Conservation (phyloP, 305 asterid species). For the Fraxinus greggii region DNA sequence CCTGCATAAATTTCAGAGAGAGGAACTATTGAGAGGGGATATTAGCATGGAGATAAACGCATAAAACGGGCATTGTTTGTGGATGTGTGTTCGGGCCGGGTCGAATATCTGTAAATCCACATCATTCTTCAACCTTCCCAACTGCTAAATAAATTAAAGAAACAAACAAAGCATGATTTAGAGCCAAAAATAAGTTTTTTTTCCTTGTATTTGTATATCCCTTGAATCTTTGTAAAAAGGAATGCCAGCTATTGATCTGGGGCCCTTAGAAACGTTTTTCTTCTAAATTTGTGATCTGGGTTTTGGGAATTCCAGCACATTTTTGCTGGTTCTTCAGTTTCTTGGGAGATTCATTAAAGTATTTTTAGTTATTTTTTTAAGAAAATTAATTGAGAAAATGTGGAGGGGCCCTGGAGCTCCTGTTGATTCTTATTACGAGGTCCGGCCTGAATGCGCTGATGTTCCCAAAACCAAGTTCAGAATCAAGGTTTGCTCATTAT, state of each 20-base stretch:
- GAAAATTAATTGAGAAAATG: conserved; percentile 39
- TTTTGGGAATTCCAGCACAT: conserved; percentile 32
- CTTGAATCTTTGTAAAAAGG: conserved; percentile 24
- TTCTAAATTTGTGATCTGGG: conserved; percentile 34
- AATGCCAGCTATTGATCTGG: conserved; percentile 30
- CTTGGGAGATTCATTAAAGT: conserved; percentile 12
- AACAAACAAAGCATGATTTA: not conserved
- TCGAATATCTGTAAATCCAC: conserved; percentile 20
- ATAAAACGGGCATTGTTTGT: conserved; percentile 31
- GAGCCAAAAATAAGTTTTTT: not conserved
- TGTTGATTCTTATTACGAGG: conserved; percentile 74
- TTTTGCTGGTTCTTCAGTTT: conserved; percentile 21
- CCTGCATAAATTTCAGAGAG: conserved; percentile 11
- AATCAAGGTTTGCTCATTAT: conserved; percentile 60
- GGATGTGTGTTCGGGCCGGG: conserved; percentile 33
- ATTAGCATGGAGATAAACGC: conserved; percentile 11
- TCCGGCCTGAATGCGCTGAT: conserved; percentile 79
- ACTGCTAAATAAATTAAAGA: conserved; percentile 19
- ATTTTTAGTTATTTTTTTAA: not conserved
- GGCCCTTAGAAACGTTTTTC: conserved; percentile 23
- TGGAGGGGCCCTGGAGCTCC: conserved; percentile 86
- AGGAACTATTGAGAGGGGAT: not conserved
- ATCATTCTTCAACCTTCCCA: conserved; percentile 16
- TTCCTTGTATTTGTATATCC: conserved; percentile 24
- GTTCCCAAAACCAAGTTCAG: conserved; percentile 82